Base-by-base conservation (phyloP, 306 rosid genomes). In the Hippophae tibetana region DNA sequence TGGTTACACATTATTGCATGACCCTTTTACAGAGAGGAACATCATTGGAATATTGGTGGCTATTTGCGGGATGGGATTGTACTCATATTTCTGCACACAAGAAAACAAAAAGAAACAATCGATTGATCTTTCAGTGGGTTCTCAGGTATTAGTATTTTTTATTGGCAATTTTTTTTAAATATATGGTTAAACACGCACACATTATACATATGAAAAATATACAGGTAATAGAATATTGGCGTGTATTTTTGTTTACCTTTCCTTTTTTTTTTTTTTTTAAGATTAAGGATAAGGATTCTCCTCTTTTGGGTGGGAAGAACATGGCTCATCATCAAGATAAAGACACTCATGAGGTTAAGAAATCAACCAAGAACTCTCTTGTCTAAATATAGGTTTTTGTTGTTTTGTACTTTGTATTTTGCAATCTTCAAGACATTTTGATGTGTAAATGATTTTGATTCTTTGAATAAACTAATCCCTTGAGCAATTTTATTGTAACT, bases 1-100 rank as follows among this genome's bases (percentile, higher is more conserved):
- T 80, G 99, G 99, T 49, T 92, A 92, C 76, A 92, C 99, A 71
- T 80, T 92, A 25, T 88, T 92, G 4, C 99, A 82, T 74, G 99
- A 92, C 53, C 99, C 99, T 46, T 92, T 92, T 83, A 85, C 95
- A 1, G 83, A 75, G 45, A 88, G 90, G 69, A 92, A 92, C 88
- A 81, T 92, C n/a, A 40, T 88, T 63, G 99, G 99, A 62, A 92
- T 92, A 48, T 64, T 79, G 2, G 9, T 88, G 26, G 99, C 96
- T 41, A 66, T 92, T 55, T 82, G 68, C 65, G 96, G 96, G 13
- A 92, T 92, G 99, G 96, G 95, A 5, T 59, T 92, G 69, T 92
- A 92, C 58, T 92, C 99, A 52, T 92, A 78, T 79, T 88, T 88
- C 74, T 92, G 96, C 71, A 76, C 85, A 5, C 89, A 83, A 54